These are phyloP conservation scores for Dianthus caryophyllus DNA, from an alignment of 148 eudicot genomes.

Conservation along the genomic window DNA sequence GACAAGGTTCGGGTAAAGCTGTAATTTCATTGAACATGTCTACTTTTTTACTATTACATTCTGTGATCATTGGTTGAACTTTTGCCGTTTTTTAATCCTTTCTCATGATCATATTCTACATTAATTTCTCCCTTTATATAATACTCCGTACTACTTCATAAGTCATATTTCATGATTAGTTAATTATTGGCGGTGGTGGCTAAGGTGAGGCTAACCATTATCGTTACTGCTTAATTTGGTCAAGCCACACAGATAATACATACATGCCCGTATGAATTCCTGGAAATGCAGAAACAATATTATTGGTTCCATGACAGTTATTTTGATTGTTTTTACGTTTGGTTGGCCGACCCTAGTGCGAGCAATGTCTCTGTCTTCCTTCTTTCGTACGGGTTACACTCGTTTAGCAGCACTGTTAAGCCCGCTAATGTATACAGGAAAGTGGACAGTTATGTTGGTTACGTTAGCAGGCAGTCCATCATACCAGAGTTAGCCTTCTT, in stretches of 20 bases:
- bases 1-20: neutral
- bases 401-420: neutral
- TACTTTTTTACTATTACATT: neutral
- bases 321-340: no score
- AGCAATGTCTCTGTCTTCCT: slow-evolving; percentile 18
- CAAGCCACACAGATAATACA: neutral
- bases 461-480: slow-evolving; percentile 25
- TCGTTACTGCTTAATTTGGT: slow-evolving; percentile 10
- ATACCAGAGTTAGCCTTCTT: slow-evolving; percentile 34
- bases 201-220: slow-evolving; percentile 22
- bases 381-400: slow-evolving; percentile 13
- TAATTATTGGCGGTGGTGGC: neutral
- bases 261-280: neutral
- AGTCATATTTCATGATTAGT: neutral
- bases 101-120: slow-evolving; percentile 1
- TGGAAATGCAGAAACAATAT: neutral
- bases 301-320: no score
- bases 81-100: neutral
- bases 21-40: neutral
- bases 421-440: slow-evolving; percentile 21
- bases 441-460: slow-evolving; percentile 24
- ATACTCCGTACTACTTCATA: neutral
- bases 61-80: neutral
- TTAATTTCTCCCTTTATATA: neutral
- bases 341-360: neutral